Evolutionary conservation across 352 stramenopile species (phyloP).

Genomic region (Pythium monospermum): DNA sequence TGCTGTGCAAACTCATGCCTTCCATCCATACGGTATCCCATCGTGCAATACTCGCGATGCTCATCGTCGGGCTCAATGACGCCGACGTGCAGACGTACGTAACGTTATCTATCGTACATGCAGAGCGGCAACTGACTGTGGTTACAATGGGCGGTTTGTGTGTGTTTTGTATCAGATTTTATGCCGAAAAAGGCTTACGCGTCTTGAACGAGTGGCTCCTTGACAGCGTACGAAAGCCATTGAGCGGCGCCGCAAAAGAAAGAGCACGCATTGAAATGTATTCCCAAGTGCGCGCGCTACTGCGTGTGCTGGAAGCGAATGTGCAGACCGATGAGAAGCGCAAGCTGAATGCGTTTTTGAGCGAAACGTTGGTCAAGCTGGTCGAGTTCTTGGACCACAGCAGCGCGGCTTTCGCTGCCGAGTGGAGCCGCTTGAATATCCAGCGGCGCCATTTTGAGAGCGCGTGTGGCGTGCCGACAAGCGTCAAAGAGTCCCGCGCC

Average conservation of each 20-base stretch:
- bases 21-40: slow-evolving; percentile 78
- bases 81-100: slow-evolving; percentile 60
- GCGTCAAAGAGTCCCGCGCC: slow-evolving; percentile 29
- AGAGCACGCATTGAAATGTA: slow-evolving; percentile 67
- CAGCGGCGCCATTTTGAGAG: slow-evolving; percentile 77
- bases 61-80: slow-evolving; percentile 64
- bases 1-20: slow-evolving; percentile 80
- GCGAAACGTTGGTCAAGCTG: slow-evolving; percentile 50
- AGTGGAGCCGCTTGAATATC: slow-evolving; percentile 75
- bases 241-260: slow-evolving; percentile 15
- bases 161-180: slow-evolving; percentile 40
- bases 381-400: slow-evolving; percentile 61
- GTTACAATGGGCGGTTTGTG: neutral
- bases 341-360: slow-evolving; percentile 68
- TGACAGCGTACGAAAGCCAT: slow-evolving; percentile 33
- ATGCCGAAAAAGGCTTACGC: slow-evolving; percentile 60
- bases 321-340: slow-evolving; percentile 58
- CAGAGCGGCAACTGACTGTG: too few relatives aligned
- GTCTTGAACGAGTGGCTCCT: slow-evolving; percentile 72
- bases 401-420: slow-evolving; percentile 53
- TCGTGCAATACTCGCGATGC: slow-evolving; percentile 70
- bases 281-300: slow-evolving; percentile 67
- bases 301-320: slow-evolving; percentile 68
- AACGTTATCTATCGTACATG: too few relatives aligned
- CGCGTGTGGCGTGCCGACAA: slow-evolving; percentile 55